phyloP scores from a whole-genome alignment of 371 early-diverging fungal genomes.

The Mycotypha africana region DNA sequence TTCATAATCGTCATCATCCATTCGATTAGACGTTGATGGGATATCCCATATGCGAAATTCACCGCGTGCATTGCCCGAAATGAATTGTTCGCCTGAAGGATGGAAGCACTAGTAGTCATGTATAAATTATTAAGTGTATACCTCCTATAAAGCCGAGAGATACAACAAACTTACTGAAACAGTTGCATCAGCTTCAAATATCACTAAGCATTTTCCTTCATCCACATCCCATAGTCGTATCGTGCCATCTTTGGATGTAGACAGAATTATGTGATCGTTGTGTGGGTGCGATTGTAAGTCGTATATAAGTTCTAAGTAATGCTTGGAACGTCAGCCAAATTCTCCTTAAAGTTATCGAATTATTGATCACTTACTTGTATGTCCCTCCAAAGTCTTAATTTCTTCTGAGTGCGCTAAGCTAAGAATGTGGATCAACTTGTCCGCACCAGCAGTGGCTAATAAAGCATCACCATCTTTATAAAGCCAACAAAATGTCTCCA shows the following conservation, averaged over 20 bases:
- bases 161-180: conserved; percentile 49
- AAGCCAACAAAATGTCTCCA: conserved; percentile 70
- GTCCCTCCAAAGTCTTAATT: conserved; percentile 53
- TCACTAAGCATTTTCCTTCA: conserved; percentile 55
- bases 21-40: conserved; percentile 22
- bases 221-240: conserved; percentile 84
- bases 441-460: conserved; percentile 64
- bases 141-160: not conserved
- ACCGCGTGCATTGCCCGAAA: conserved; percentile 52
- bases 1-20: conserved; percentile 25
- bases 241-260: conserved; percentile 80
- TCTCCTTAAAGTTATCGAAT: not conserved
- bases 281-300: conserved; percentile 71
- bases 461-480: conserved; percentile 60
- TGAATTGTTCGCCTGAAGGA: conserved; percentile 50
- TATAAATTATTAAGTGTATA: not conserved
- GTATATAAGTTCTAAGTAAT: conserved; percentile 46
- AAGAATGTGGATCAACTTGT: conserved; percentile 57
- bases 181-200: conserved; percentile 57
- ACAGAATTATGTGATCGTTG: conserved; percentile 62
- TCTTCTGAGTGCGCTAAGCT: conserved; percentile 75
- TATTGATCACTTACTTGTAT: conserved; percentile 44
- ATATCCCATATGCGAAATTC: conserved; percentile 56
- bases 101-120: conserved; percentile 47
- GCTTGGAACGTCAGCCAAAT: not conserved